Conservation (phyloP, 2,329 filamentous ascomycete species). For the Fragosphaeria purpurea region DNA sequence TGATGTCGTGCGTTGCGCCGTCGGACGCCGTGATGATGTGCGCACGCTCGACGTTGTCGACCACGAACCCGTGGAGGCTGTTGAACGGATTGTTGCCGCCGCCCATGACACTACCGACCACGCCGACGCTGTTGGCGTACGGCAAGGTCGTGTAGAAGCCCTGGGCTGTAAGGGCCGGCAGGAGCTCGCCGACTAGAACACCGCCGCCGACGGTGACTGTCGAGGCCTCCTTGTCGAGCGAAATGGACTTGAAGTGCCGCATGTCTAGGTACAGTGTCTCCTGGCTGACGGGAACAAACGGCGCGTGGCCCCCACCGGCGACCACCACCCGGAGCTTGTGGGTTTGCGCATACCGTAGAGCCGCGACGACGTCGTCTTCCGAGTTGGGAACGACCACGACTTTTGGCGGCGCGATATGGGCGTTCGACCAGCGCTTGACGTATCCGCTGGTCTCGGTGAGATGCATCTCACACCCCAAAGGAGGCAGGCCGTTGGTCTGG, state of each 20-base stretch:
- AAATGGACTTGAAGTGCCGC: slow-evolving; percentile 19
- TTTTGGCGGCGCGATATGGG: slow-evolving; percentile 16
- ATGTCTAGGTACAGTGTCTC: slow-evolving; percentile 25
- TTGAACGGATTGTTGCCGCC: slow-evolving; percentile 18
- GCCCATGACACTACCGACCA: slow-evolving; percentile 19
- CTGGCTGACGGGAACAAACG: slow-evolving; percentile 20
- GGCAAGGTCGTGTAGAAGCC: slow-evolving; percentile 23
- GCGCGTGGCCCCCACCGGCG: slow-evolving; percentile 20
- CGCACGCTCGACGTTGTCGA: slow-evolving; percentile 21
- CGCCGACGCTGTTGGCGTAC: slow-evolving; percentile 17
- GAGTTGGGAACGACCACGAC: slow-evolving; percentile 19
- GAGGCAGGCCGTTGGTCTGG: too few relatives aligned
- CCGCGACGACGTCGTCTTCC: slow-evolving; percentile 19
- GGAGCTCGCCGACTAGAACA: slow-evolving; percentile 17
- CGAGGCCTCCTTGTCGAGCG: slow-evolving; percentile 15
- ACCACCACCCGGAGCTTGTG: slow-evolving; percentile 21
- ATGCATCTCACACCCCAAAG: too few relatives aligned
- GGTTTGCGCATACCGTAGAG: slow-evolving; percentile 18
- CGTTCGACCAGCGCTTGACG: slow-evolving; percentile 22
- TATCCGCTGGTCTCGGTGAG: not conserved
- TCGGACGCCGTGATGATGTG: slow-evolving; percentile 18
- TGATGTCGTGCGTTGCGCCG: slow-evolving; percentile 8
- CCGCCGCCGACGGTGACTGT: slow-evolving; percentile 23
- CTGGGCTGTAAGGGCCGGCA: slow-evolving; percentile 13
- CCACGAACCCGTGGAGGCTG: slow-evolving; percentile 23